Evolutionary conservation across 495 filamentous ascomycete species (phyloP).

Genomic region (Venustampulla echinocandica): DNA sequence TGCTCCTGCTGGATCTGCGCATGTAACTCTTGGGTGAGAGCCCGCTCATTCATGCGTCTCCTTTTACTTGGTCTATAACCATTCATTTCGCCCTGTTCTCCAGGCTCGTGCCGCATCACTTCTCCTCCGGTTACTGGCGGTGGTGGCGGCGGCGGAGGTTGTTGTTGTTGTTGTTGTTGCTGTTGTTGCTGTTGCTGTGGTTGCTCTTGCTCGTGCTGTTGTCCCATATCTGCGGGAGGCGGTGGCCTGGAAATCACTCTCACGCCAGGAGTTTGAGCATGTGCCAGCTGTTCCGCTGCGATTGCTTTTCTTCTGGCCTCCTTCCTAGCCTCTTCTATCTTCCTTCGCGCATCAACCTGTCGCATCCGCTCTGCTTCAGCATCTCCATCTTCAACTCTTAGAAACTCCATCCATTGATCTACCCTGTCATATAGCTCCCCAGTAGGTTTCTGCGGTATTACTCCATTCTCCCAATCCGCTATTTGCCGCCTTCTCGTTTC

Average conservation of each 20-base stretch:
- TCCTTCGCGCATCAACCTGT: conserved; percentile 20
- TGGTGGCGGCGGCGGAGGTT: neutral
- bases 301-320: conserved; percentile 22
- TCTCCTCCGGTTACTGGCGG: conserved; percentile 7
- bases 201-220: neutral
- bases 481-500: conserved; percentile 21
- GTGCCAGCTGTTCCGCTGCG: conserved; percentile 13
- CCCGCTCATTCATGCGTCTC: conserved; percentile 16
- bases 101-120: conserved; percentile 10
- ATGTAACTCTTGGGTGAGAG: conserved; percentile 16
- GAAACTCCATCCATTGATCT: conserved; percentile 23
- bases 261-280: conserved; percentile 2
- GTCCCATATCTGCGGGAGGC: conserved; percentile 6
- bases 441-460: conserved; percentile 22
- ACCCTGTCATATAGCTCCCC: conserved; percentile 20
- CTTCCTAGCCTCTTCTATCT: conserved; percentile 20
- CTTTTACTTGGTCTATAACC: conserved; percentile 20
- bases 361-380: conserved; percentile 23
- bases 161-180: conserved; percentile 1
- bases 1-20: conserved; percentile 16
- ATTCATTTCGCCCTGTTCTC: conserved; percentile 17
- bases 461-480: conserved; percentile 23
- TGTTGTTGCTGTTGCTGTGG: conserved; percentile 6
- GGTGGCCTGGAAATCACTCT: neutral
- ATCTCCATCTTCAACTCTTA: conserved; percentile 21